Conservation (phyloP, 768 basidiomycete genomes). For the Amanita subjunquillea region DNA sequence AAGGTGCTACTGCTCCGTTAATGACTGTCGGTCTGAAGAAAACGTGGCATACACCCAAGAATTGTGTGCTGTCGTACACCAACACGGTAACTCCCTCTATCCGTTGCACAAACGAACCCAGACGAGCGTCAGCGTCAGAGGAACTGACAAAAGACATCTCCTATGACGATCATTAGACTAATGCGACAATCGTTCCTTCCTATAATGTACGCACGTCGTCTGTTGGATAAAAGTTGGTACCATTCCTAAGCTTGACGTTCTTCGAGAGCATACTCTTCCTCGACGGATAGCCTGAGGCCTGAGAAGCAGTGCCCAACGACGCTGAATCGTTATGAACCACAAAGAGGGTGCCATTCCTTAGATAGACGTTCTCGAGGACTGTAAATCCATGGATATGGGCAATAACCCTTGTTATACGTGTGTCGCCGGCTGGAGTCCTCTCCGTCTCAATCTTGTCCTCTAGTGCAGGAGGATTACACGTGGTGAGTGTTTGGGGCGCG, state of each 20-base stretch:
- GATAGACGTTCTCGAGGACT: slow-evolving; percentile 61
- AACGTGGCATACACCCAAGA: slow-evolving; percentile 13
- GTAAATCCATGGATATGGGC: slow-evolving; percentile 54
- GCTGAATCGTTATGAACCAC: slow-evolving; percentile 34
- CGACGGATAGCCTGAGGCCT: slow-evolving; percentile 28
- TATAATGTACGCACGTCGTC: slow-evolving; percentile 17
- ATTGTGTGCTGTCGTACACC: slow-evolving; percentile 15
- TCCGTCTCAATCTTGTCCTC: no score
- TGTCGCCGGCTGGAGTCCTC: no score
- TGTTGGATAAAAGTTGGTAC: slow-evolving; percentile 17
- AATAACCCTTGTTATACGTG: not conserved
- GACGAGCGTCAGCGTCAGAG: no score
- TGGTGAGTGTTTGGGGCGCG: no score
- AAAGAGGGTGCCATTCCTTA: slow-evolving; percentile 63
- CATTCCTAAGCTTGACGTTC: slow-evolving; percentile 12
- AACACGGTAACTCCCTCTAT: slow-evolving; percentile 7
- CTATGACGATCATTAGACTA: no score
- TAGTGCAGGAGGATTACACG: no score
- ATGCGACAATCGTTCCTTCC: slow-evolving; percentile 2
- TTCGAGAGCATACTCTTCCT: slow-evolving; percentile 28
- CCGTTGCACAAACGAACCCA: no score
- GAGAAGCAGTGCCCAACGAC: not conserved
- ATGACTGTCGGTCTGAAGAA: not conserved
- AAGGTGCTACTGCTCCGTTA: slow-evolving; percentile 21
- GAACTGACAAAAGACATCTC: no score